Evolutionary conservation across 305 asterid genomes (phyloP), one percentile per base, ranked within the genome.

Genomic region (Rubia peregrina): DNA sequence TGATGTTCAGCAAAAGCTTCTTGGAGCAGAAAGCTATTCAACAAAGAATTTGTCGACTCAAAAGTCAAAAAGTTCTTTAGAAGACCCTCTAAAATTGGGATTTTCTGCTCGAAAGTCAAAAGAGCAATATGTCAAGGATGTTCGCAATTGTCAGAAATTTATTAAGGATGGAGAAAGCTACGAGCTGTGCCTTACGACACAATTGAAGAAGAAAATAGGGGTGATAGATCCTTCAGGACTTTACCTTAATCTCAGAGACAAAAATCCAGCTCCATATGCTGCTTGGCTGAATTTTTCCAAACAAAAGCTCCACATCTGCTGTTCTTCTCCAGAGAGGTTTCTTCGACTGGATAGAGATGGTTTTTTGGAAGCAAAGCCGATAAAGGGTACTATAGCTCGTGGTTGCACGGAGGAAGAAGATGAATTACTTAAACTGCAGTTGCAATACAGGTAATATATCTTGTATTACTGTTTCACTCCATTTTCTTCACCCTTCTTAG

Each of bases 311-410:
- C 77, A 75, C 69, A 84, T 94, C 62, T 91, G 98, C 78, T 91
- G 91, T 79, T 91, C 99, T 59, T 91, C 99, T 13, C 99, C 99
- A n/a, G 99, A 94, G 80, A 87, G 99, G 80, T 94, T 94, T 79
- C 79, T 94, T 67, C 85, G 87, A 74, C 74, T 94, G 88, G 95
- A 94, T 57, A 80, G 83, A 78, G 77, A 89, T 60, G 98, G 93
- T 42, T 62, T 89, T 74, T 78, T 94, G 75, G 99, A 94, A 82
- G 99, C 99, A 24, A 94, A 91, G 82, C 98, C 98, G 42, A 94
- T 94, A 64, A 94, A 94, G 78, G 99, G 98, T 41, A 94, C 98
- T 61, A 81, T 87, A 79, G 91, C 98, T 79, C 99, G 99, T 69
- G 98, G 99, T 64, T 71, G 79, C 24, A 80, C 92, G 12, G 81